Base-by-base conservation (phyloP, 208 protist genomes). In the Blechomonas ayalai region DNA sequence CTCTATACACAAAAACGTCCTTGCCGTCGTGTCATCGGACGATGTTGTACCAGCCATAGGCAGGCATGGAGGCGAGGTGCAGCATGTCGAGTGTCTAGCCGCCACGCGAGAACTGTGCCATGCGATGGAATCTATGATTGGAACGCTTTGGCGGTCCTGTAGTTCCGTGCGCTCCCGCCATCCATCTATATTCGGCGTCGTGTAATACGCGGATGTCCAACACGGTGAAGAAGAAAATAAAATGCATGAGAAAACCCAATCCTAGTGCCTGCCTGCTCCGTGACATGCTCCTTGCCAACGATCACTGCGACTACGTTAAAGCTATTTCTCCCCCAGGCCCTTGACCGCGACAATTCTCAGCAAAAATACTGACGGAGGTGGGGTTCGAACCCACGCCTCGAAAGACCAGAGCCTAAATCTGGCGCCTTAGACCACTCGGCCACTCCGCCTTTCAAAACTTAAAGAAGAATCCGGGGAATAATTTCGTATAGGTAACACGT, bases 321-420 rank as follows among this genome's bases (percentile, higher is more conserved):
- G n/a, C n/a, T n/a, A n/a, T n/a, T n/a, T n/a, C n/a, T n/a, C n/a
- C n/a, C n/a, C n/a, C n/a, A n/a, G n/a, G n/a, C n/a, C n/a, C n/a
- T n/a, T n/a, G n/a, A n/a, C n/a, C n/a, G n/a, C n/a, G n/a, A n/a
- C n/a, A n/a, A n/a, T n/a, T n/a, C n/a, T 38, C 9, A 7, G 10
- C 31, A 19, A 69, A 65, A 70, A 16, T 16, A 1, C 35, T 78
- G 64, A 73, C 64, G 59, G 55, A 65, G 60, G 70, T 78, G 69
- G 69, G 69, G 69, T 78, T 78, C 60, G 69, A 78, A 78, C 69
- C 69, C 69, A 78, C 69, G 69, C 69, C 69, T 66, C 63, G 54
- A 68, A 72, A 78, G 69, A 78, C 69, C 69, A 78, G 69, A 78
- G 69, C 69, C 69, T 78, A 78, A 78, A 78, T 78, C 69, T 78